Percentiles rank a stretch among this genome's conserved stretches.
Evolutionary conservation across 2,329 filamentous ascomycete species (phyloP).

Genomic region (Hortaea sp.): DNA sequence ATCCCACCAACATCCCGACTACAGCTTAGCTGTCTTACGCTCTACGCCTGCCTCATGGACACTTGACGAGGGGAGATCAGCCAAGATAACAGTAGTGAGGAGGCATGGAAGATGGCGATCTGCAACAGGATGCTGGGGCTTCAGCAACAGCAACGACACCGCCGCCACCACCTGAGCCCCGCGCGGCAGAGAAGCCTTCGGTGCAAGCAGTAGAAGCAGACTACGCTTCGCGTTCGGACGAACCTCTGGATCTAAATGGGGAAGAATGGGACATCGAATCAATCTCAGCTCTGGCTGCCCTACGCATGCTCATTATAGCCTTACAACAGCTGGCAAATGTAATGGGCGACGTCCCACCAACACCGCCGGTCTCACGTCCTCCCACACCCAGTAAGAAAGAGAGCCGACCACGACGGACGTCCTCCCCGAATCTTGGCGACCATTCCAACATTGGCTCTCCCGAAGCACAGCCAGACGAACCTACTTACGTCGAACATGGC

Average conservation of each 20-base stretch:
- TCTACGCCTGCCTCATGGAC: background rate
- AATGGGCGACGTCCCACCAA: conserved; percentile 71
- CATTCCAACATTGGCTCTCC: conserved; percentile 27
- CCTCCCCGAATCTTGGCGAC: conserved; percentile 6
- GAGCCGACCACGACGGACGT: conserved; percentile 28
- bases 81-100: background rate
- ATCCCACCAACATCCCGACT: no score
- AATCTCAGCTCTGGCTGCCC: conserved; percentile 61
- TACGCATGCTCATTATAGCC: conserved; percentile 63
- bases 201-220: conserved; percentile 5
- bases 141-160: conserved; percentile 5
- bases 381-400: conserved; percentile 54
- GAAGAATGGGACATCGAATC: conserved; percentile 58
- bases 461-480: conserved; percentile 41
- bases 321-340: conserved; percentile 53
- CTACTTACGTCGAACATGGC: conserved; percentile 37
- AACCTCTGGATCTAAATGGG: conserved; percentile 18
- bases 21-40: no score
- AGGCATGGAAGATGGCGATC: conserved; percentile 18
- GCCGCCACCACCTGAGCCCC: conserved; percentile 16
- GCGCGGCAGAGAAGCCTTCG: conserved; percentile 10
- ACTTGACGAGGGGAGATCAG: background rate
- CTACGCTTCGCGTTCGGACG: conserved; percentile 14
- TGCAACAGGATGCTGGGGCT: conserved; percentile 2
- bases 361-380: conserved; percentile 57